Conservation (phyloP, 495 filamentous ascomycete genomes). For the Jackrogersella minutella region DNA sequence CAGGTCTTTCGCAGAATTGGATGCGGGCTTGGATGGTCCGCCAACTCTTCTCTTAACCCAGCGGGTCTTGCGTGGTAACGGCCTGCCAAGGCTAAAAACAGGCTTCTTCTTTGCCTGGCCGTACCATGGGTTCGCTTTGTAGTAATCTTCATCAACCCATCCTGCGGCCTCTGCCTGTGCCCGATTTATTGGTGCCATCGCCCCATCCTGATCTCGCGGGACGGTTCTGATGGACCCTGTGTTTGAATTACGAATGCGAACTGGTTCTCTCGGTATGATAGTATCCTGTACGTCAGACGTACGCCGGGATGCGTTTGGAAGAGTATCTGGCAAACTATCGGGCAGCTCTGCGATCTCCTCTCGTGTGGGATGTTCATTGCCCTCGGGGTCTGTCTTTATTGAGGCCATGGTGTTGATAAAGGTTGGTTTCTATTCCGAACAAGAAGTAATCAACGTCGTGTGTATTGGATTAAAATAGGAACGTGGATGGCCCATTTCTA, state of each 20-base stretch:
- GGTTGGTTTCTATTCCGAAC: neutral
- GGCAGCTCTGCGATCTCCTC: neutral
- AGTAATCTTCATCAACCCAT: slow-evolving; percentile 46
- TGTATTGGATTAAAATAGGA: neutral
- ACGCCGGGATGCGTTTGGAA: neutral
- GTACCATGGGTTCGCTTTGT: slow-evolving; percentile 57
- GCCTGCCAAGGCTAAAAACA: slow-evolving; percentile 59
- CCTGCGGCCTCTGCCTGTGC: neutral
- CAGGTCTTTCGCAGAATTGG: slow-evolving; percentile 24
- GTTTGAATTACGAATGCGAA: neutral
- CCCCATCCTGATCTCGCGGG: neutral
- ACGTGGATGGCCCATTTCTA: neutral
- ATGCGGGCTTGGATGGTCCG: slow-evolving; percentile 19
- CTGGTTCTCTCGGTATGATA: neutral
- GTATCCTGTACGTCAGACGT: neutral
- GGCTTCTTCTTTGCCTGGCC: slow-evolving; percentile 54
- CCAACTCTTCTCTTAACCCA: slow-evolving; percentile 56
- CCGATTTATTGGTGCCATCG: neutral
- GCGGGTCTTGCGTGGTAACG: slow-evolving; percentile 58
- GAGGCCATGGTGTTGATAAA: slow-evolving; percentile 1
- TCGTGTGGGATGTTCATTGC: neutral
- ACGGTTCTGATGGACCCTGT: neutral
- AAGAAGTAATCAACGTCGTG: neutral
- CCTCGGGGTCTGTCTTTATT: neutral
- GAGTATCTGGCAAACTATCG: slow-evolving; percentile 1